Evolutionary conservation across 78 protist species (phyloP).

Genomic region (Dictyostelium intermedium): DNA sequence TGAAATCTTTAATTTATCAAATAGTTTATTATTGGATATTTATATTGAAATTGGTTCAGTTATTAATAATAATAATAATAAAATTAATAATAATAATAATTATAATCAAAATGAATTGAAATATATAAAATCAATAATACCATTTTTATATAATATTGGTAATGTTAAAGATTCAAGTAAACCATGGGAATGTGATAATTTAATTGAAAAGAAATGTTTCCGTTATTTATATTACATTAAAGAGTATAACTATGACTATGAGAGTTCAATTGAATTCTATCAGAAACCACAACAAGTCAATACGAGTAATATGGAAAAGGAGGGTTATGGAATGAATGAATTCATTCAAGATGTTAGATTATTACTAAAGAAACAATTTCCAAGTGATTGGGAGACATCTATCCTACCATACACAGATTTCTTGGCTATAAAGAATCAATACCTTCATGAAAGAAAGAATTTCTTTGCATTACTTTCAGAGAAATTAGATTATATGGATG

Average conservation of each 20-base stretch:
- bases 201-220: conserved; percentile 7
- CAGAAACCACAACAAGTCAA: conserved; percentile 17
- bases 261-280: conserved; percentile 2
- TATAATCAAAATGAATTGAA: background rate
- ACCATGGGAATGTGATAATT: background rate
- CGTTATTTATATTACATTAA: conserved; percentile 27
- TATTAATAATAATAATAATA: background rate
- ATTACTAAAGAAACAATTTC: conserved; percentile 5
- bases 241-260: background rate
- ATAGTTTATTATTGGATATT: background rate
- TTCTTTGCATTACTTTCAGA: background rate
- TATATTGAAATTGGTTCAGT: conserved; percentile 39
- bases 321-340: conserved; percentile 5
- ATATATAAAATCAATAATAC: background rate
- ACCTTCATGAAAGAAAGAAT: background rate
- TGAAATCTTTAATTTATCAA: conserved; percentile 11
- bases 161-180: background rate
- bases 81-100: background rate
- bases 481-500: conserved; percentile 1
- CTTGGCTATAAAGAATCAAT: background rate
- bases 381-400: background rate
- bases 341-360: background rate
- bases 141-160: conserved; percentile 1
- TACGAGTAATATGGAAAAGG: background rate
- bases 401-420: background rate